Base-by-base conservation (phyloP, 1,284 basidiomycete genomes). In the Trichosporon sp. region DNA sequence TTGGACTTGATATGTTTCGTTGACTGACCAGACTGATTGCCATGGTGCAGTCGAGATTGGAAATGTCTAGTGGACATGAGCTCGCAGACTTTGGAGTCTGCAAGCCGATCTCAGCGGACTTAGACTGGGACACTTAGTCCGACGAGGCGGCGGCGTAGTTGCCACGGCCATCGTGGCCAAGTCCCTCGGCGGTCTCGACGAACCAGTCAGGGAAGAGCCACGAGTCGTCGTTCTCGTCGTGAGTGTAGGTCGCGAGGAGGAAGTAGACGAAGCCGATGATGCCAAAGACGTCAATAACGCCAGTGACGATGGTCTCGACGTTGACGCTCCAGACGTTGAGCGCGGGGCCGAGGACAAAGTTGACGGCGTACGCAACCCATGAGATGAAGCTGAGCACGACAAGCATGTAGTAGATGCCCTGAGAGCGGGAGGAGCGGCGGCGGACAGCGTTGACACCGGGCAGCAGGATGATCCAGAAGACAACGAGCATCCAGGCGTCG, bases 131-230 rank as follows among this genome's bases (percentile, higher is more conserved):
- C 16, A 7, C 29, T 54, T 57, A 57, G 32, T 57, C 56, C 10
- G 32, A 36, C 3, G 69, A 66, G 44, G 78, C 68, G 40, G 73
- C 64, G 13, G 77, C 78, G 70, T 81, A 81, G 49, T 64, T 59
- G 44, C 73, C 74, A 60, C 73, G 70, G 10, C 74, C 74, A 59
- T 77, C 78, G 16, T 37, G 23, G 34, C 63, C 62, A 25, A 66
- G 64, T 19, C 52, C 60, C 57, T 61, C 60, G 58, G 77, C 76
- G 54, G 69, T 67, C 56, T 70, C 67, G 59, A 74, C 73, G 69
- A 76, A 78, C 73, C 78, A 79, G 10, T 74, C 73, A 58, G 78
- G 77, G 52, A 80, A 65, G 56, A 67, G 69, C 63, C 69, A 77
- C 21, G 70, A 70, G 63, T 76, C 73, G 44, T 72, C 74, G 63